Evolutionary conservation across 208 protist genomes (phyloP).

Genomic region (Trypanosoma theileri): DNA sequence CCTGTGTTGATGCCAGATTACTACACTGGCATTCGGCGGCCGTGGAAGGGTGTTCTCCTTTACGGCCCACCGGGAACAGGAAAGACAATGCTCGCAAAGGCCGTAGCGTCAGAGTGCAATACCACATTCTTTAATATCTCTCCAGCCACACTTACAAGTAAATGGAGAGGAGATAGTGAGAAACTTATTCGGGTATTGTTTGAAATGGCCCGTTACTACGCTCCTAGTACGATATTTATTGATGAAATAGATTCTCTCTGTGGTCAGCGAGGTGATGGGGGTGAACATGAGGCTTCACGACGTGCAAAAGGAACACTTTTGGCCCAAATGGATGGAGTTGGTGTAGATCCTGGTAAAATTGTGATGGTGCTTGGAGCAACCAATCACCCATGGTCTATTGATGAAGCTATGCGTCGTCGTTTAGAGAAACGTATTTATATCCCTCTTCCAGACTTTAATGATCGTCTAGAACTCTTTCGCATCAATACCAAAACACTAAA

Average conservation of each 20-base stretch:
- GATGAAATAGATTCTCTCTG: slow-evolving; percentile 96
- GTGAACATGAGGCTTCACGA: slow-evolving; percentile 91
- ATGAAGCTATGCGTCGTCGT: slow-evolving; percentile 91
- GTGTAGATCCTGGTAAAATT: slow-evolving; percentile 66
- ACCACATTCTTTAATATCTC: slow-evolving; percentile 96
- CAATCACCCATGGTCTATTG: slow-evolving; percentile 93
- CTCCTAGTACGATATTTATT: slow-evolving; percentile 94
- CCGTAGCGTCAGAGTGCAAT: slow-evolving; percentile 87
- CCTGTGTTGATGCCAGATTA: slow-evolving; percentile 92
- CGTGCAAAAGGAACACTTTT: slow-evolving; percentile 99
- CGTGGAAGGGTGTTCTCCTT: slow-evolving; percentile 92
- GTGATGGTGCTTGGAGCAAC: slow-evolving; percentile 94
- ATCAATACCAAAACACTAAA: slow-evolving; percentile 81
- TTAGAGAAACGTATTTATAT: slow-evolving; percentile 95
- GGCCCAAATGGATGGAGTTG: slow-evolving; percentile 95
- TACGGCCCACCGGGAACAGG: slow-evolving; percentile 93
- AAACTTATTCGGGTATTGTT: slow-evolving; percentile 94
- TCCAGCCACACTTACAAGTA: slow-evolving; percentile 89
- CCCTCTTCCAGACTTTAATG: slow-evolving; percentile 71
- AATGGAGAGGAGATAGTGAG: slow-evolving; percentile 94
- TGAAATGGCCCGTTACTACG: slow-evolving; percentile 89
- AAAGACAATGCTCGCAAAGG: slow-evolving; percentile 94
- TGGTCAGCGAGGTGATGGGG: slow-evolving; percentile 71
- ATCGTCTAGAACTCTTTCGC: slow-evolving; percentile 80
- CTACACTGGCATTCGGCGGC: slow-evolving; percentile 88